Evolutionary conservation across 352 stramenopile species (phyloP), one percentile per base, ranked within the genome.

Genomic region (Elongisporangium anandrum): DNA sequence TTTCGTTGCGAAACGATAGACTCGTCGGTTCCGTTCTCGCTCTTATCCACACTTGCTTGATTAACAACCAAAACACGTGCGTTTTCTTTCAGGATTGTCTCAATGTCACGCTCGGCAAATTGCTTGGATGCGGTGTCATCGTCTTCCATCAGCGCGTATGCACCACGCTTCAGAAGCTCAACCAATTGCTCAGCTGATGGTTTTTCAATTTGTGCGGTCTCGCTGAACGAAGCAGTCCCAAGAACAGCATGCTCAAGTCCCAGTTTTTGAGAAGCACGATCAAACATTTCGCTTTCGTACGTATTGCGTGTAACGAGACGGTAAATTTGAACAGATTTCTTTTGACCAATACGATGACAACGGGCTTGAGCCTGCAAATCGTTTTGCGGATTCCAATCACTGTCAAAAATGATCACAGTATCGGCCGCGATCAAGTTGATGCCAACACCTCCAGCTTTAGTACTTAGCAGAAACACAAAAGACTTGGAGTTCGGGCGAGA

Each of bases 221-320:
- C 86, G 84, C 93, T 88, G 93, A 98, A 85, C 56, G 88, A 93
- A 17, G 82, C 84, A 3, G 87, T 98, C 23, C 98, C 95, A n/a
- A 99, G 78, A 9, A 99, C 96, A 16, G 97, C 97, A 60, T 98
- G 96, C 61, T 99, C 98, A 5, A 99, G 86, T 10, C 97, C 97
- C 57, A 99, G 96, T 72, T 99, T 99, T 63, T 95, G 75, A 21
- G 88, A 98, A 19, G 96, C 97, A 50, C 97, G 92, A 60, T 99
- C 92, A 66, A 99, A 99, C 97, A 99, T 99, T 79, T 99, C 94
- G 69, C 98, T 98, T 79, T 99, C 98, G 65, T 99, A 99, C 3
- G 97, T 99, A 68, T 99, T 99, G 15, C 92, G 78, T 38, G 97
- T 99, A 51, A 99, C 89, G 21, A 99, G 74, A 17, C 97, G 96